phyloP scores from a whole-genome alignment of 768 basidiomycete species.

The Glaciozyma antarctica region DNA sequence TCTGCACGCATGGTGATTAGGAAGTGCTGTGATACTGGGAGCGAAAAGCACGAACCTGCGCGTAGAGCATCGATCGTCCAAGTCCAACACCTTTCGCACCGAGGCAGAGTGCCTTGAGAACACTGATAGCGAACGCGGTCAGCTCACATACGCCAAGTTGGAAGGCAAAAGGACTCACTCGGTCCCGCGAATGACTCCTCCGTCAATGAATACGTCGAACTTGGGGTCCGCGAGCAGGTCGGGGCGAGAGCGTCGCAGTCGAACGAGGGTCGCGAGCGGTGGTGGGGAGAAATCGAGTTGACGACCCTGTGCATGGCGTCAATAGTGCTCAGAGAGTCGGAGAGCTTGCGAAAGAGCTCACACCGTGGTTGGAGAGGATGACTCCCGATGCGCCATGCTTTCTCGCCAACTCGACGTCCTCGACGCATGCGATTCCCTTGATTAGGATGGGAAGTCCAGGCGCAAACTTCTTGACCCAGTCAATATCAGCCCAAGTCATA shows the following conservation, averaged over 20 bases:
- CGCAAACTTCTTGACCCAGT: constrained; percentile 9
- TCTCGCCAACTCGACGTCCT: constrained; percentile 19
- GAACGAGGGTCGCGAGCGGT: constrained; percentile 52
- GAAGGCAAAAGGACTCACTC: constrained; percentile 30
- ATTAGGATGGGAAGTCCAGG: constrained; percentile 16
- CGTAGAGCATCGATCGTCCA: constrained; percentile 77
- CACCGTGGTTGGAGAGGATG: constrained; percentile 34
- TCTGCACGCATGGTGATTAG: background rate
- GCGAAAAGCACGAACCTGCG: constrained; percentile 33
- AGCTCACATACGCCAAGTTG: constrained; percentile 8
- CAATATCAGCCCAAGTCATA: constrained; percentile 10
- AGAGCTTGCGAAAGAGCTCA: background rate
- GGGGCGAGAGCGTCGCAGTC: constrained; percentile 41
- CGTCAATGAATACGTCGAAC: constrained; percentile 45
- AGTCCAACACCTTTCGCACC: constrained; percentile 79
- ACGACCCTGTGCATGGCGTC: constrained; percentile 38
- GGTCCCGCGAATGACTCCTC: constrained; percentile 46
- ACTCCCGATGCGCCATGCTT: constrained; percentile 15
- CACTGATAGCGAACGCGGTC: constrained; percentile 37
- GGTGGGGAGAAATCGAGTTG: constrained; percentile 75
- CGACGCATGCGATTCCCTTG: constrained; percentile 22
- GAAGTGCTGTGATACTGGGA: too few relatives aligned
- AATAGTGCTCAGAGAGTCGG: too few relatives aligned
- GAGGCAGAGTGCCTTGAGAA: constrained; percentile 43
- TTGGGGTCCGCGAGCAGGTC: constrained; percentile 39